Percentiles rank a stretch among this genome's conserved stretches.
phyloP scores from a whole-genome alignment of 2,329 filamentous ascomycete genomes.

The Colletotrichum liriopes region DNA sequence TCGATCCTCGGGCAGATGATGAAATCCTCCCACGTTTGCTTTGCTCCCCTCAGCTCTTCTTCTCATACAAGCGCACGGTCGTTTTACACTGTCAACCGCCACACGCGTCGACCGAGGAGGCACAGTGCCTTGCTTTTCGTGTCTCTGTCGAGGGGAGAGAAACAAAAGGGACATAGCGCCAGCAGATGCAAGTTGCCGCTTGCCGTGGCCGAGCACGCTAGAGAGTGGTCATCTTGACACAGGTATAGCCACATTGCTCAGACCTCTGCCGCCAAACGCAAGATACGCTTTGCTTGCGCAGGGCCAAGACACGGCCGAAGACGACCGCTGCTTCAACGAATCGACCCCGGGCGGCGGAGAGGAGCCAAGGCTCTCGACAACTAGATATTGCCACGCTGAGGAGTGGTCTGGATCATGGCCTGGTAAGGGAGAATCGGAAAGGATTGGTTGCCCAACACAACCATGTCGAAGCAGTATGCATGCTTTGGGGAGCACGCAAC shows the following conservation, averaged over 20 bases:
- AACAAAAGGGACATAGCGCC: constrained; percentile 26
- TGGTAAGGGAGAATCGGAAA: neutral
- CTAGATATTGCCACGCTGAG: constrained; percentile 1
- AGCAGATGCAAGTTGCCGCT: constrained; percentile 26
- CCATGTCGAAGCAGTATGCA: neutral
- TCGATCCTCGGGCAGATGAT: constrained; percentile 41
- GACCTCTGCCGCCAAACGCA: constrained; percentile 39
- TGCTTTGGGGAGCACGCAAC: neutral
- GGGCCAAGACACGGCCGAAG: constrained; percentile 39
- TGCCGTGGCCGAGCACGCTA: constrained; percentile 27
- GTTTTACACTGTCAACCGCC: constrained; percentile 24
- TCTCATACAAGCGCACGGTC: constrained; percentile 37
- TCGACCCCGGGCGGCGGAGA: neutral
- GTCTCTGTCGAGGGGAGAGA: neutral
- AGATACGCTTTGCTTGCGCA: constrained; percentile 42
- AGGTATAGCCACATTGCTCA: constrained; percentile 38
- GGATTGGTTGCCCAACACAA: neutral
- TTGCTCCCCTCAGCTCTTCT: neutral
- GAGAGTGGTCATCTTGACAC: constrained; percentile 19
- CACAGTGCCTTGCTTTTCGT: constrained; percentile 18
- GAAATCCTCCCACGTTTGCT: constrained; percentile 34
- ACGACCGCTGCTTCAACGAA: constrained; percentile 19
- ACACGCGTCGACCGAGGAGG: constrained; percentile 22
- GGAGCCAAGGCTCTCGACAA: neutral
- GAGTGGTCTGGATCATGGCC: neutral